Evolutionary conservation across 192 early-diverging fungal genomes (phyloP).

Genomic region (Lunasporangiospora selenospora): DNA sequence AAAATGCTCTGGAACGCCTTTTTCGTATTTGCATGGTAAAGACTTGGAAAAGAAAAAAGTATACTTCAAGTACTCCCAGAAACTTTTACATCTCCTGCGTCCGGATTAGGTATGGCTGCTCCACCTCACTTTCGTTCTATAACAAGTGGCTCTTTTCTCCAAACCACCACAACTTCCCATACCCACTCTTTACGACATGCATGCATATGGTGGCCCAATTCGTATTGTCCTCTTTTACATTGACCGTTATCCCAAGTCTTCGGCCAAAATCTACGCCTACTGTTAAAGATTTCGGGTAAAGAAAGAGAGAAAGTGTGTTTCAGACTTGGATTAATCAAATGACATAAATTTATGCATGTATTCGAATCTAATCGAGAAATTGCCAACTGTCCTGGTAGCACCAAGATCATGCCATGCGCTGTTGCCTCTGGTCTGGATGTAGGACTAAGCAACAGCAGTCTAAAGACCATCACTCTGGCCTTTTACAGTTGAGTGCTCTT

Average conservation of each 20-base stretch:
- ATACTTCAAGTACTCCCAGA: background rate
- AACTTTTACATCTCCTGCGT: too few relatives aligned
- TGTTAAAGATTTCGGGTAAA: constrained; percentile 55
- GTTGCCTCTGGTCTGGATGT: constrained; percentile 90
- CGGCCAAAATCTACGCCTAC: constrained; percentile 65
- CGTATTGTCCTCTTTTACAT: constrained; percentile 57
- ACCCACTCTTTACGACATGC: constrained; percentile 86
- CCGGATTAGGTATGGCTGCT: constrained; percentile 41
- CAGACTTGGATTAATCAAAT: background rate
- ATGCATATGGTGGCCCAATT: constrained; percentile 91
- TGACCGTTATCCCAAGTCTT: constrained; percentile 65
- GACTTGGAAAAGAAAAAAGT: background rate
- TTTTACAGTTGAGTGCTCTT: constrained; percentile 78
- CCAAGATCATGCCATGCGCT: constrained; percentile 86
- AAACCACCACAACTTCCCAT: constrained; percentile 81
- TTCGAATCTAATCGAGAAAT: background rate
- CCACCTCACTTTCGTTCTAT: constrained; percentile 82
- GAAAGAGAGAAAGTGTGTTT: background rate
- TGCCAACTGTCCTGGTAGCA: constrained; percentile 32
- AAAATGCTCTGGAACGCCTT: constrained; percentile 44
- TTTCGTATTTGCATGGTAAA: constrained; percentile 58
- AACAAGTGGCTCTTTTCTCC: constrained; percentile 95
- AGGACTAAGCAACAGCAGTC: constrained; percentile 85
- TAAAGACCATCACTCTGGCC: constrained; percentile 88
- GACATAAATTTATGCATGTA: background rate